Percentiles rank a stretch among this genome's conserved stretches.
These are phyloP conservation scores for Pneumocystis oryctolagi DNA, from an alignment of 1,139 yeast genomes.

Conservation along the genomic window DNA sequence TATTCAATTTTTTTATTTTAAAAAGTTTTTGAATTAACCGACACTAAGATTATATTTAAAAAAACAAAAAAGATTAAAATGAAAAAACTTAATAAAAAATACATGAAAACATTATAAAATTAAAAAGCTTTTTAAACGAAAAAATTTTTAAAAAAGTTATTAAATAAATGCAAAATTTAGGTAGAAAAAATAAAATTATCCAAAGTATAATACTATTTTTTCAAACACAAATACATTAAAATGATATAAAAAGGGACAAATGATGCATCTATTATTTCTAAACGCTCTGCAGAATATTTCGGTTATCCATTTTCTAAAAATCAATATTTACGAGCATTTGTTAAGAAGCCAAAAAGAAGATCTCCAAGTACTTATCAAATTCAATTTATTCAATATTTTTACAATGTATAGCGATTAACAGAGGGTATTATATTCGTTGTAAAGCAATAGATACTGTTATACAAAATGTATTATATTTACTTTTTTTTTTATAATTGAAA, in stretches of 20 bases:
- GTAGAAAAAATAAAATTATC: neutral
- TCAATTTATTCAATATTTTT: slow-evolving; percentile 48
- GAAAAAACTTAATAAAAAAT: neutral
- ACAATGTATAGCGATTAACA: slow-evolving; percentile 64
- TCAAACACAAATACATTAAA: neutral
- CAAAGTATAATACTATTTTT: neutral
- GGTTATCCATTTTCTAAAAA: slow-evolving; percentile 34
- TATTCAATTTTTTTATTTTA: too few relatives aligned
- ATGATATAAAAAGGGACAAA: slow-evolving; percentile 49
- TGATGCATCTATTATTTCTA: slow-evolving; percentile 69
- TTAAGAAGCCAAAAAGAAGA: slow-evolving; percentile 22
- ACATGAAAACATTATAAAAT: neutral
- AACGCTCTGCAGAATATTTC: slow-evolving; percentile 59
- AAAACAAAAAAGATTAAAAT: too few relatives aligned
- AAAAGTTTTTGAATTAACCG: too few relatives aligned
- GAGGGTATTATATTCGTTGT: slow-evolving; percentile 77
- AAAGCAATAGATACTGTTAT: slow-evolving; percentile 48
- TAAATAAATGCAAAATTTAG: neutral
- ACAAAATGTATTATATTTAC: slow-evolving; percentile 28
- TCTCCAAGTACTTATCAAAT: slow-evolving; percentile 38
- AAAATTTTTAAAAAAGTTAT: neutral
- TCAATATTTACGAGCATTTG: slow-evolving; percentile 21
- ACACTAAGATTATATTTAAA: too few relatives aligned
- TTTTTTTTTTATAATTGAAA: slow-evolving; percentile 17
- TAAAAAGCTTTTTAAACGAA: neutral